Evolutionary conservation across 805 yeast genomes (phyloP), one percentile per base, ranked within the genome.

Genomic region (Pichia exigua): DNA sequence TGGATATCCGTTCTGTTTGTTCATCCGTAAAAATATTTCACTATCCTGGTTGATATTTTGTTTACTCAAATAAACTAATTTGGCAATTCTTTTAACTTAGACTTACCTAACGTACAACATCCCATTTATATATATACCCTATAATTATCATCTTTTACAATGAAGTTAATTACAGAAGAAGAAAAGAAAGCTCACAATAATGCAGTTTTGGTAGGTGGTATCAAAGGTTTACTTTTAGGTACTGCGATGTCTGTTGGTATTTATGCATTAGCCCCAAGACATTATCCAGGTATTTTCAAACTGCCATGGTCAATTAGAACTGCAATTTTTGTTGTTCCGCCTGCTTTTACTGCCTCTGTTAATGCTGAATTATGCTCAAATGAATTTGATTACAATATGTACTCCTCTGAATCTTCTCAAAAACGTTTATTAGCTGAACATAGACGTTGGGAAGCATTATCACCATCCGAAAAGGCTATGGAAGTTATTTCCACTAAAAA

Each of bases 351-450:
- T 27, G 76, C 82, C 11, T 80, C 85, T 4, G 81, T 86, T 47
- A 71, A 71, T 55, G 91, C 88, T 17, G 96, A 87, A 66, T 77
- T 76, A 51, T 82, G 87, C 1, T 87, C 95, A 3, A 74, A 77
- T 49, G 68, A 68, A 32, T 87, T 85, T 63, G 95, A 87, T 62
- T 72, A 74, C 48, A 67, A 75, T 41, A 73, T 72, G 73, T 83
- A 87, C 64, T 75, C 82, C 30, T 70, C 79, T 15, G 75, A 66
- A 35, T 68, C 65, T 59, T 70, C 58, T 48, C 75, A 54, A 65
- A 71, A 61, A 62, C 69, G 61, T 35, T 60, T 68, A 63, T 65
- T 73, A 17, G 81, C 73, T 51, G 81, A 76, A 61, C 69, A 73
- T 56, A 67, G 67, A 51, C 72, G 76, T 61, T 82, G 87, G 84